Evolutionary conservation across 1,284 basidiomycete genomes (phyloP), one percentile per base, ranked within the genome.

Genomic region (Ceratobasidium papillatum): DNA sequence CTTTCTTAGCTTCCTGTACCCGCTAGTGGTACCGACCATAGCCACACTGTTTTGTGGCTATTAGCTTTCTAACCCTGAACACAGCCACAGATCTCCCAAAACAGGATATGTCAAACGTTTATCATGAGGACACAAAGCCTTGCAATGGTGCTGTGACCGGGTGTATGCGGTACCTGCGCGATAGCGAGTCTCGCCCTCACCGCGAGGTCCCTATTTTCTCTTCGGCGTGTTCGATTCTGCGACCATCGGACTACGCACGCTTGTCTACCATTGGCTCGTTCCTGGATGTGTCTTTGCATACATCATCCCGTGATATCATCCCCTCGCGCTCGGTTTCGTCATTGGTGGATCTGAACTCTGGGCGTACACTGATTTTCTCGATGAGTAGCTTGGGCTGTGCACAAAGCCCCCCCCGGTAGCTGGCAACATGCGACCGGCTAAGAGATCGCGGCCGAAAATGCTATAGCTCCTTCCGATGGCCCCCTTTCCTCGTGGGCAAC

Each of bases 341-440:
- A 73, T 73, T 73, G 71, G 71, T 41, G 41, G 71, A 63, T 73
- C 47, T 62, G 30, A 51, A 11, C 27, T 54, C 34, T 30, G 17
- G 59, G 71, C 71, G 71, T 45, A 73, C 22, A 36, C 71, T 73
- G 71, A 73, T 73, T 54, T 73, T 43, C 71, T 73, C 49, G 71
- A 73, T 73, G 58, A 14, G 71, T 19, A 49, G 5, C 45, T 63
- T 54, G 47, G 64, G 71, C 71, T 73, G 71, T 73, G 71, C 47
- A 73, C 49, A 38, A 73, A 63, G 59, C 25, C 34, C 49, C 34
- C 49, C 25, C 43, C 47, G 71, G 49, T 30, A 54, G 34, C 27
- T 43, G 17, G 32, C 34, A 52, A 41, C 58, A 52, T 43, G 32
- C 47, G 47, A 14, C 62, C 47, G 49, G 47, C 47, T 51, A 45